Percentiles rank a stretch among this genome's conserved stretches.
These are phyloP conservation scores for Desmodesmus armatus DNA, from an alignment of 139 green algal species.

Conservation along the genomic window DNA sequence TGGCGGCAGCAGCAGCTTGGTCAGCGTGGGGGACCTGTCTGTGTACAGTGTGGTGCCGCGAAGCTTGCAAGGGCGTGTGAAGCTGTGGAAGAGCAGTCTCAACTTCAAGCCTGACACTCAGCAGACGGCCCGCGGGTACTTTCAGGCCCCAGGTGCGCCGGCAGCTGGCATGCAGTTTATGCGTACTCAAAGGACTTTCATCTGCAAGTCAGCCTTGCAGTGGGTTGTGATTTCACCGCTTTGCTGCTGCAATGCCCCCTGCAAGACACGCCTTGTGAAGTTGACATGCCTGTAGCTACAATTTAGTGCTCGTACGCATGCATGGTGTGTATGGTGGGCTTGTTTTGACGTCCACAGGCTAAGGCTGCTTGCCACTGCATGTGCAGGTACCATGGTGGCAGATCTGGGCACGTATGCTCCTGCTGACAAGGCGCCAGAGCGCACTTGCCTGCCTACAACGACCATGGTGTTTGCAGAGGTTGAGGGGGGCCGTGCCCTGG, in stretches of 20 bases:
- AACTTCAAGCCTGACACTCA: constrained; percentile 5
- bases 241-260: background rate
- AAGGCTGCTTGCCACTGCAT: too few relatives aligned
- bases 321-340: background rate
- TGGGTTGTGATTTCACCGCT: background rate
- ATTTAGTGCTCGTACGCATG: background rate
- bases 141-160: constrained; percentile 33
- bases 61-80: background rate
- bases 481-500: constrained; percentile 11
- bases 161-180: too few relatives aligned
- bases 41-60: constrained; percentile 31
- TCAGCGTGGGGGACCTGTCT: too few relatives aligned
- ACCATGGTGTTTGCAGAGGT: constrained; percentile 33
- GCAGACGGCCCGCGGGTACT: constrained; percentile 23
- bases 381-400: constrained; percentile 23
- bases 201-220: background rate
- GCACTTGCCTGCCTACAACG: background rate
- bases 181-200: background rate
- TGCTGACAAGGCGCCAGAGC: background rate
- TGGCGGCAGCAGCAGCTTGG: background rate
- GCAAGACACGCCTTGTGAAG: background rate
- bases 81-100: background rate
- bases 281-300: background rate
- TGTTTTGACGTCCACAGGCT: too few relatives aligned
- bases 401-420: constrained; percentile 4